These are phyloP conservation scores for Anacardium occidentale DNA, from an alignment of 345 rosid genomes.

Conservation along the genomic window DNA sequence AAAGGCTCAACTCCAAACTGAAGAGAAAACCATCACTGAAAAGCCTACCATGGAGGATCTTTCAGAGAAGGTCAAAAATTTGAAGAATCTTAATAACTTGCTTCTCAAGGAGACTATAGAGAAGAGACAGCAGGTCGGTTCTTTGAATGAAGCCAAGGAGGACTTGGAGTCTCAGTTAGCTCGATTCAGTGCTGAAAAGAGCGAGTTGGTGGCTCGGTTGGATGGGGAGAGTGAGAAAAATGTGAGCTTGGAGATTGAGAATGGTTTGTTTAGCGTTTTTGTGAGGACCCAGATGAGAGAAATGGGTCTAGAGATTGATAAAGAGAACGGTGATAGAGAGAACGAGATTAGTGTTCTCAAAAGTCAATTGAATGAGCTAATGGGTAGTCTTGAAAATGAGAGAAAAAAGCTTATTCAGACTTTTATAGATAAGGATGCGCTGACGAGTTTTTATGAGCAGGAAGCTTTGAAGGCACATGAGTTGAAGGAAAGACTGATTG, in stretches of 20 bases:
- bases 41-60: slow-evolving; percentile 39
- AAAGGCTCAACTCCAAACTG: slow-evolving; percentile 10
- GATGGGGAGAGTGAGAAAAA: slow-evolving; percentile 37
- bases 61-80: slow-evolving; percentile 43
- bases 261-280: slow-evolving; percentile 34
- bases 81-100: slow-evolving; percentile 55
- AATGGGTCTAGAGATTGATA: slow-evolving; percentile 31
- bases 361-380: slow-evolving; percentile 29
- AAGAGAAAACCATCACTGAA: slow-evolving; percentile 14
- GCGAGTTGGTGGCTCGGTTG: slow-evolving; percentile 37
- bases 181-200: slow-evolving; percentile 25
- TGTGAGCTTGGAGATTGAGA: slow-evolving; percentile 43
- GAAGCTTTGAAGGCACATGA: slow-evolving; percentile 30
- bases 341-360: slow-evolving; percentile 37
- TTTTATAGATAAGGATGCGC: slow-evolving; percentile 43
- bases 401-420: slow-evolving; percentile 29
- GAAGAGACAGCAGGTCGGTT: slow-evolving; percentile 47
- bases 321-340: slow-evolving; percentile 39
- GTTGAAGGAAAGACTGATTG: slow-evolving; percentile 37
- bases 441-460: slow-evolving; percentile 29
- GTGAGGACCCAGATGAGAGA: slow-evolving; percentile 42
- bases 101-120: slow-evolving; percentile 61
- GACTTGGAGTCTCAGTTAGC: slow-evolving; percentile 49
- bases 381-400: slow-evolving; percentile 34
- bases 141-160: slow-evolving; percentile 36